These are phyloP conservation scores for Blyttiomyces sp. DNA, from an alignment of 371 early-diverging fungal genomes.

Conservation along the genomic window DNA sequence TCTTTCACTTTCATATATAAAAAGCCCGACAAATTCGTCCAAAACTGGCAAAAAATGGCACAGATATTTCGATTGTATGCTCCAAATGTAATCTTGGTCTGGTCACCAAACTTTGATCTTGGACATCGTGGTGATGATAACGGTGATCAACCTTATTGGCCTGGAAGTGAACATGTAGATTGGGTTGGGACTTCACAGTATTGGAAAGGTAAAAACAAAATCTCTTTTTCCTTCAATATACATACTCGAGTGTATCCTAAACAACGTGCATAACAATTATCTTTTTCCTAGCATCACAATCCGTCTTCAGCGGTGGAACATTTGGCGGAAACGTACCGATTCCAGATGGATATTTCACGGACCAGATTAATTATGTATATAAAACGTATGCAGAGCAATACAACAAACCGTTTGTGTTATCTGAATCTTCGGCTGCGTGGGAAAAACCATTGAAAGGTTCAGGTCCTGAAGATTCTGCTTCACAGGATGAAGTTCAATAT, in stretches of 20 bases:
- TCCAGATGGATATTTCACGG: background rate
- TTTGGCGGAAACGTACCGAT: background rate
- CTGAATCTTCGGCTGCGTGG: constrained; percentile 6
- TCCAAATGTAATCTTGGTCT: constrained; percentile 12
- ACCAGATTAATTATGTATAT: background rate
- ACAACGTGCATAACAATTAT: background rate
- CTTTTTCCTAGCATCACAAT: background rate
- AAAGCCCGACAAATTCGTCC: constrained; percentile 2
- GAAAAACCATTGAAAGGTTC: too few relatives aligned
- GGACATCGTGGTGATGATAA: background rate
- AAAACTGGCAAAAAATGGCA: constrained; percentile 2
- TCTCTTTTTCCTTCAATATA: background rate
- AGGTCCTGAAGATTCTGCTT: background rate
- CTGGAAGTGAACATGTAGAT: background rate
- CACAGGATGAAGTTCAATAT: background rate
- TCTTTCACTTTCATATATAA: background rate
- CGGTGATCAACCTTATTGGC: constrained; percentile 3
- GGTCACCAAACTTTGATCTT: constrained; percentile 21
- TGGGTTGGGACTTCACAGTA: constrained; percentile 3
- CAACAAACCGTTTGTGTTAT: constrained; percentile 7
- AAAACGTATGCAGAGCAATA: constrained; percentile 2
- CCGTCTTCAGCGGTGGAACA: background rate
- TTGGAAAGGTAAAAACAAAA: background rate
- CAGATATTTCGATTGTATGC: background rate
- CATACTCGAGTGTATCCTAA: background rate